A percentile compares a stretch with the other conserved stretches of the same genome.
These are phyloP conservation scores for Pyrenochaeta sp. DNA, from an alignment of 2,329 filamentous ascomycete genomes.

Conservation along the genomic window DNA sequence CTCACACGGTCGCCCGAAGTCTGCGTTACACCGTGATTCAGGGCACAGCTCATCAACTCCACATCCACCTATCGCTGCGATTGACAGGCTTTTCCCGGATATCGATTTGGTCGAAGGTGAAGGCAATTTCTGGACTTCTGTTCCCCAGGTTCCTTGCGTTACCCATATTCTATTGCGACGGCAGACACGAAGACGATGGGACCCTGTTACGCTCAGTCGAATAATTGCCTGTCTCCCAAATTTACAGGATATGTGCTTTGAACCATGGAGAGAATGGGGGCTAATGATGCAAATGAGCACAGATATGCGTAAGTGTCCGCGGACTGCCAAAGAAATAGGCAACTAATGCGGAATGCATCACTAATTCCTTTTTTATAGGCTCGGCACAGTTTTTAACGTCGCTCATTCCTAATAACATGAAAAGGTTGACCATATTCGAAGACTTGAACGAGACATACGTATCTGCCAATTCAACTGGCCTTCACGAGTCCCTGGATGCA, in stretches of 20 bases:
- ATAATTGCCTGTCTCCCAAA: conserved; percentile 8
- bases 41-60: not conserved
- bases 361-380: no score
- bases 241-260: conserved; percentile 7
- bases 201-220: conserved; percentile 1
- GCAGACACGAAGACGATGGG: conserved; percentile 15
- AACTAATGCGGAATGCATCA: no score
- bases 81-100: not conserved
- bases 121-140: not conserved
- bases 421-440: conserved; percentile 11
- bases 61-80: not conserved
- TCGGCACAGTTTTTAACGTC: conserved; percentile 1
- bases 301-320: not conserved
- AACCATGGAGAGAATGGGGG: conserved; percentile 13
- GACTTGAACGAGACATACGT: conserved; percentile 10
- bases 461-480: not conserved
- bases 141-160: not conserved
- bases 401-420: conserved; percentile 6
- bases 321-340: no score
- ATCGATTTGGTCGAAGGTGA: not conserved
- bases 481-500: not conserved
- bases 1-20: no score
- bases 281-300: not conserved
- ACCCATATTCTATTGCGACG: conserved; percentile 13
- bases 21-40: not conserved